Evolutionary conservation across 805 yeast species (phyloP).

Genomic region (Cyberlindnera sargentensis): DNA sequence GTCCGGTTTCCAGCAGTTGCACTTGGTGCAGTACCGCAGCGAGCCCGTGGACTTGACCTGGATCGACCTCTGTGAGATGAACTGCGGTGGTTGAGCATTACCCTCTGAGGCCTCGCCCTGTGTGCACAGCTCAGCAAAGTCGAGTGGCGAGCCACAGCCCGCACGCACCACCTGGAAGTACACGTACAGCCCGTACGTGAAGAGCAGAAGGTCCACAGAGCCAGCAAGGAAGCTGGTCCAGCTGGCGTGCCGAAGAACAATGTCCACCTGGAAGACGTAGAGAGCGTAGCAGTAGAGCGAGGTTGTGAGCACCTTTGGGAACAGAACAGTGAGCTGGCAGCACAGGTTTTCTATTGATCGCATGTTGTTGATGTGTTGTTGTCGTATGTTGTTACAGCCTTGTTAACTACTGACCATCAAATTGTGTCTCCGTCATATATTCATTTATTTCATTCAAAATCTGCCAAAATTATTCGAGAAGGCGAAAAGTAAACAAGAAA

Average conservation of each 20-base stretch:
- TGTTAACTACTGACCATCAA: too few species aligned
- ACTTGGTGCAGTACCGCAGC: conserved; percentile 62
- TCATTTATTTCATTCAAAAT: too few species aligned
- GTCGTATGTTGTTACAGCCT: too few species aligned
- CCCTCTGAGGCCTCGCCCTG: conserved; percentile 16
- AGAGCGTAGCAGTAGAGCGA: conserved; percentile 41
- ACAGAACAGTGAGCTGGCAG: conserved; percentile 31
- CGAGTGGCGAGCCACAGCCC: conserved; percentile 65
- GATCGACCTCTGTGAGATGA: conserved; percentile 32
- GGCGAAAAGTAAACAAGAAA: too few species aligned
- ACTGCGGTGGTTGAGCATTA: conserved; percentile 33
- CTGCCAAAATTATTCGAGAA: too few species aligned
- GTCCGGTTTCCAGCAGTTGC: conserved; percentile 76
- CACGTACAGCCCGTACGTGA: conserved; percentile 35
- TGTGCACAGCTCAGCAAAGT: conserved; percentile 36
- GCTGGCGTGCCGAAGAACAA: conserved; percentile 12
- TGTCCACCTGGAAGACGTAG: conserved; percentile 28
- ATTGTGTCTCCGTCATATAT: too few species aligned
- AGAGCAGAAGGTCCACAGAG: conserved; percentile 25
- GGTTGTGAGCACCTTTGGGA: conserved; percentile 44
- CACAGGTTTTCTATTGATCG: conserved; percentile 21
- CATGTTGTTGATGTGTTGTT: not conserved
- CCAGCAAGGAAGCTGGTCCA: conserved; percentile 15
- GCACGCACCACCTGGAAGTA: conserved; percentile 44
- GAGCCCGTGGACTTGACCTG: conserved; percentile 53